Conservation (phyloP, 2,329 filamentous ascomycete genomes). For the Botrytis deweyae region DNA sequence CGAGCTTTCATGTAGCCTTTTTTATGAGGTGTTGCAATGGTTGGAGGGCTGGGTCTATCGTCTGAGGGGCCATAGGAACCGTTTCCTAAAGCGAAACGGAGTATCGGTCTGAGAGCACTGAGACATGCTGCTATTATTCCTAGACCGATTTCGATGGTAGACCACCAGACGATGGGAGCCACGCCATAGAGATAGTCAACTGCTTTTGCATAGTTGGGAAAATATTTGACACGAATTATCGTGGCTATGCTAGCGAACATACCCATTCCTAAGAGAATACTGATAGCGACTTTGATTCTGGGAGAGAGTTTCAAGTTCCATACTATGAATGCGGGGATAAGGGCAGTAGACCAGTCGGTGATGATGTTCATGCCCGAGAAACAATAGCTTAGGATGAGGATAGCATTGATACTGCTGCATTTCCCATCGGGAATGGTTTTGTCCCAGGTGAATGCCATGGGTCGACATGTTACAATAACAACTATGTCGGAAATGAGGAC, state of each 20-base stretch:
- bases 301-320: constrained; percentile 10
- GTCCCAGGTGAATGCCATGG: constrained; percentile 18
- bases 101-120: not conserved
- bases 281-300: constrained; percentile 5
- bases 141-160: constrained; percentile 9
- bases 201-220: constrained; percentile 5
- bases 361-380: constrained; percentile 17
- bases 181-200: constrained; percentile 15
- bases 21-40: not conserved
- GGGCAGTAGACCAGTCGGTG: constrained; percentile 14
- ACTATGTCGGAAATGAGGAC: constrained; percentile 5
- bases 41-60: not conserved
- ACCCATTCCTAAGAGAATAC: constrained; percentile 5
- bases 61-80: not conserved
- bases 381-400: constrained; percentile 13
- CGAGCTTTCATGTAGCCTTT: constrained; percentile 7
- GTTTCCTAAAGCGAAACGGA: not conserved
- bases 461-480: constrained; percentile 15
- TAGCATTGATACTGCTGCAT: constrained; percentile 17
- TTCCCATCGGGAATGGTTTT: constrained; percentile 7
- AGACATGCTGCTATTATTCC: constrained; percentile 7
- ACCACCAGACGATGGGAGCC: constrained; percentile 15
- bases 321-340: constrained; percentile 3
- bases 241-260: constrained; percentile 15
- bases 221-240: constrained; percentile 13